Conservation (phyloP, 140 eudicot genomes). For the Oenanthe javanica region DNA sequence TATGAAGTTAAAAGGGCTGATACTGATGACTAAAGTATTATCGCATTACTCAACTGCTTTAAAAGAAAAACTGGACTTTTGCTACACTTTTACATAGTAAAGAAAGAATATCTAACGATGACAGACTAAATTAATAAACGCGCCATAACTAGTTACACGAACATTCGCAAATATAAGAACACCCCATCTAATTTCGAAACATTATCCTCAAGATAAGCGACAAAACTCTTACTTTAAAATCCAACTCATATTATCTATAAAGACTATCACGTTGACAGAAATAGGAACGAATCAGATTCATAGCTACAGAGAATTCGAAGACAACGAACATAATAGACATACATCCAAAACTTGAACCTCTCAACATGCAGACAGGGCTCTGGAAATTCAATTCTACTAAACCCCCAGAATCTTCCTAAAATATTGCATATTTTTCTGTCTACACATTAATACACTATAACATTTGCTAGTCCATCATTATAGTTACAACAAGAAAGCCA, state of each 20-base stretch:
- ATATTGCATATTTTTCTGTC: neutral
- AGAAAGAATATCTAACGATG: neutral
- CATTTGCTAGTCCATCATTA: neutral
- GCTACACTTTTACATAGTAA: neutral
- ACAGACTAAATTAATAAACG: neutral
- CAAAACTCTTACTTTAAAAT: neutral
- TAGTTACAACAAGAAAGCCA: neutral
- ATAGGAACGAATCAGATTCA: neutral
- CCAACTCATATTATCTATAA: neutral
- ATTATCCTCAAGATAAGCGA: neutral
- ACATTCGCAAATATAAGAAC: neutral
- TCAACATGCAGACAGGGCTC: neutral
- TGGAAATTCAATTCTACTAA: neutral
- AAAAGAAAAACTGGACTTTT: neutral
- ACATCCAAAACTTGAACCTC: neutral
- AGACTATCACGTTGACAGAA: neutral
- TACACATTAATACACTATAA: neutral
- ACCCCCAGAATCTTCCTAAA: neutral
- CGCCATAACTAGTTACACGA: neutral
- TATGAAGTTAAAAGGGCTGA: neutral
- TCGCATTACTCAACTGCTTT: neutral
- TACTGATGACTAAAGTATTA: neutral
- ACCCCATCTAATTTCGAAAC: neutral
- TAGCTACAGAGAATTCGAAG: neutral
- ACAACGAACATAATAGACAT: neutral